Conservation (phyloP, 495 filamentous ascomycete species). For the Poronia punctata region DNA sequence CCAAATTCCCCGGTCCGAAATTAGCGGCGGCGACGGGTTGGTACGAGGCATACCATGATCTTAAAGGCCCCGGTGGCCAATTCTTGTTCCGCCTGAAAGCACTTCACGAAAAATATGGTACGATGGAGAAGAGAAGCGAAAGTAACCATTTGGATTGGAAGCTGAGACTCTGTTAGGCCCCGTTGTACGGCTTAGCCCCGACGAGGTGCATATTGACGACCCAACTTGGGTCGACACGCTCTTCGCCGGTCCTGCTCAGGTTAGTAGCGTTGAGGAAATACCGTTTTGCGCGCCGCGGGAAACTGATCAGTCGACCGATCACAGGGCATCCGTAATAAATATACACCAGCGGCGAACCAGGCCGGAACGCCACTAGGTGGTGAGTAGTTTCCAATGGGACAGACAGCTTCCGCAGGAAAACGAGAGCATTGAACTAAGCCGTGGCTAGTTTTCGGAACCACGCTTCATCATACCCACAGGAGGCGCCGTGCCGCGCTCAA, state of each 20-base stretch:
- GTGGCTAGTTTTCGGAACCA: constrained; percentile 3
- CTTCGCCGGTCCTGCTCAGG: not conserved
- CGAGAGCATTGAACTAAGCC: not conserved
- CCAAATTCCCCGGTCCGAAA: constrained; percentile 45
- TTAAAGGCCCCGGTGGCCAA: constrained; percentile 23
- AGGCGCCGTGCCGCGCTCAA: constrained; percentile 4
- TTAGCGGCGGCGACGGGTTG: constrained; percentile 41
- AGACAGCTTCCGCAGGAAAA: too few relatives aligned
- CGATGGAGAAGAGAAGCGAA: not conserved
- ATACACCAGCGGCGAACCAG: not conserved
- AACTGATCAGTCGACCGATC: not conserved
- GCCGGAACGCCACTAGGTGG: constrained; percentile 4
- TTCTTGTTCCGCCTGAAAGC: constrained; percentile 30
- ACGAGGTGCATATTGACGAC: constrained; percentile 3
- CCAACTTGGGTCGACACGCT: constrained; percentile 4
- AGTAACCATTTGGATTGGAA: not conserved
- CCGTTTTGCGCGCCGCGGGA: too few relatives aligned
- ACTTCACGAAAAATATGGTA: constrained; percentile 40
- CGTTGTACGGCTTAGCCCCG: constrained; percentile 3
- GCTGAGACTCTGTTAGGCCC: not conserved
- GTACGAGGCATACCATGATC: constrained; percentile 47
- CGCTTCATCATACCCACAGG: constrained; percentile 2
- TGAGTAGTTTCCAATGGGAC: too few relatives aligned
- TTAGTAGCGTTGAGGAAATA: not conserved
- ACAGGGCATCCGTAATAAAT: constrained; percentile 6